Percentiles rank a stretch among this genome's conserved stretches.
These are phyloP conservation scores for Saccharum officinarum DNA, from an alignment of 176 grass and related monocot species.

Conservation along the genomic window DNA sequence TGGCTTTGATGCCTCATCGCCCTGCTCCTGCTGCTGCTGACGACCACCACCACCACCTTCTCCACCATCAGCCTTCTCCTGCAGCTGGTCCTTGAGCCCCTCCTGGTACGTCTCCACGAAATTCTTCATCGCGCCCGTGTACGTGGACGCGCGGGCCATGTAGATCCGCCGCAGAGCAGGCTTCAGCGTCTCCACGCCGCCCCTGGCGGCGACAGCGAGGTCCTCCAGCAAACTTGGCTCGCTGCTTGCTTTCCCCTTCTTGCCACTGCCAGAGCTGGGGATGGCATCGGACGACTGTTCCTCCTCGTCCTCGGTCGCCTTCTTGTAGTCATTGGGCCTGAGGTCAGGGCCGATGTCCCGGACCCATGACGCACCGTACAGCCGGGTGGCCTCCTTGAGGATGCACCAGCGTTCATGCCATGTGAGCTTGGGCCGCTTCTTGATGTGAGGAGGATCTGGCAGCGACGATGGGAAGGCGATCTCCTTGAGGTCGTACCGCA, in stretches of 20 bases:
- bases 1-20: neutral
- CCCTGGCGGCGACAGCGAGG: neutral
- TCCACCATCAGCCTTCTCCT: constrained; percentile 21
- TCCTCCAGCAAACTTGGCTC: constrained; percentile 36
- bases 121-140: constrained; percentile 36
- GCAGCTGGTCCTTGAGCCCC: constrained; percentile 42
- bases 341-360: constrained; percentile 55
- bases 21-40: neutral
- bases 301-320: neutral
- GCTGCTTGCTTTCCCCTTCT: neutral
- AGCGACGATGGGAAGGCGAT: constrained; percentile 72
- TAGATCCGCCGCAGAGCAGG: constrained; percentile 22
- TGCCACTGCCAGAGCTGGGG: neutral
- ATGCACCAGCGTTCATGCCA: constrained; percentile 52
- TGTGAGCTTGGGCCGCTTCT: constrained; percentile 50
- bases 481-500: constrained; percentile 72
- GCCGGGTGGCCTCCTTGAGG: constrained; percentile 67
- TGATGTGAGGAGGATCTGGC: constrained; percentile 54
- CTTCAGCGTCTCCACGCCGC: constrained; percentile 30
- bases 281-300: neutral
- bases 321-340: constrained; percentile 53
- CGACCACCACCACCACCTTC: neutral
- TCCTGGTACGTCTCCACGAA: constrained; percentile 44
- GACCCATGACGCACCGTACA: constrained; percentile 51
- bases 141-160: constrained; percentile 36